phyloP scores from a whole-genome alignment of 1,139 yeast species.

The Kodamaea plutei region DNA sequence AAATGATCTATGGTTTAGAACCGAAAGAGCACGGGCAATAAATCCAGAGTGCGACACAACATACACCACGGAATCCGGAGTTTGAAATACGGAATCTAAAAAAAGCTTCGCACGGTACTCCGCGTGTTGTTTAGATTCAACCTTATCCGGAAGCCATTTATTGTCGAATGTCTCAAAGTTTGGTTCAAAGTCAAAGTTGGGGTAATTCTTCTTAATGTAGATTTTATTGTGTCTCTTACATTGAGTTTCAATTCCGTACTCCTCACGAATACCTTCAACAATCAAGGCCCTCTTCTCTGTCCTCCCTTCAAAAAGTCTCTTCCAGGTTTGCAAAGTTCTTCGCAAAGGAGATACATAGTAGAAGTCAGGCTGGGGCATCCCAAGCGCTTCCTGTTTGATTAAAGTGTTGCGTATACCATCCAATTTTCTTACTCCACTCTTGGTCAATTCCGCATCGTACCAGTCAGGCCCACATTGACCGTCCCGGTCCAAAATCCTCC shows the following conservation, averaged over 20 bases:
- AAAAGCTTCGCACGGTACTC: slow-evolving; percentile 26
- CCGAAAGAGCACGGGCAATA: slow-evolving; percentile 27
- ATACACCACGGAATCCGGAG: slow-evolving; percentile 27
- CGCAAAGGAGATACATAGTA: slow-evolving; percentile 34
- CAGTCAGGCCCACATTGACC: slow-evolving; percentile 23
- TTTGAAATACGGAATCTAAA: slow-evolving; percentile 28
- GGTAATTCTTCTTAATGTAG: slow-evolving; percentile 21
- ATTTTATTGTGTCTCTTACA: slow-evolving; percentile 29
- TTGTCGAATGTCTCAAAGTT: slow-evolving; percentile 27
- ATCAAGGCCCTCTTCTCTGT: slow-evolving; percentile 19
- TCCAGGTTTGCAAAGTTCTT: slow-evolving; percentile 33
- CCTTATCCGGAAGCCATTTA: slow-evolving; percentile 23
- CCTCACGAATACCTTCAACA: slow-evolving; percentile 34
- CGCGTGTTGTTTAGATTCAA: slow-evolving; percentile 26
- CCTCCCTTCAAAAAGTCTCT: slow-evolving; percentile 22
- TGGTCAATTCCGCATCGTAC: slow-evolving; percentile 37
- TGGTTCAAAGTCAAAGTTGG: slow-evolving; percentile 26
- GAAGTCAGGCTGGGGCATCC: slow-evolving; percentile 26
- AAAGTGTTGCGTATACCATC: slow-evolving; percentile 2
- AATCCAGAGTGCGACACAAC: slow-evolving; percentile 35
- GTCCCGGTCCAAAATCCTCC: slow-evolving; percentile 29
- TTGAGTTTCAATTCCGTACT: slow-evolving; percentile 36
- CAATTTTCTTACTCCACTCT: slow-evolving; percentile 23
- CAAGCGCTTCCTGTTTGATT: slow-evolving; percentile 12
- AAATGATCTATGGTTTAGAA: slow-evolving; percentile 23